A percentile compares a stretch with the other conserved stretches of the same genome.
These are phyloP conservation scores for Stachybotrys echinatus DNA, from an alignment of 2,329 filamentous ascomycete genomes.

Conservation along the genomic window DNA sequence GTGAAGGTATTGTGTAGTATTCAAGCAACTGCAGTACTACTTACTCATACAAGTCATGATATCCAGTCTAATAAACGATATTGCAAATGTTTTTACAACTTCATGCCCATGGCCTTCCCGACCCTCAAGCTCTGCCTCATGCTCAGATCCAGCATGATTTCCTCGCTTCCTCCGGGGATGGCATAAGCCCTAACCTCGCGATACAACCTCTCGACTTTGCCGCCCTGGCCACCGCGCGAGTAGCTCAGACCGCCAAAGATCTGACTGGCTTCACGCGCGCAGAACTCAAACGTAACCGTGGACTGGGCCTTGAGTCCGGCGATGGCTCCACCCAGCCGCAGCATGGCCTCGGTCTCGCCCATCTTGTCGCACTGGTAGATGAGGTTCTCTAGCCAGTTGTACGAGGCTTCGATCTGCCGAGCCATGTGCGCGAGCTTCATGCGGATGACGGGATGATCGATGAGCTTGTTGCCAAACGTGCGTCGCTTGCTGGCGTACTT, in stretches of 20 bases:
- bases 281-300: conserved; percentile 95
- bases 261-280: conserved; percentile 90
- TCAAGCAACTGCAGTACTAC: too few species aligned
- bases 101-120: conserved; percentile 90
- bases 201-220: conserved; percentile 91
- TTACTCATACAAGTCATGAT: conserved; percentile 1
- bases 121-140: conserved; percentile 88
- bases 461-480: conserved; percentile 94
- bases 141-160: conserved; percentile 97
- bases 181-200: conserved; percentile 94
- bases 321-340: conserved; percentile 91
- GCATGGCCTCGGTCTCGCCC: conserved; percentile 92
- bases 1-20: too few species aligned
- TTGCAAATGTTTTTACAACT: conserved; percentile 56
- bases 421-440: conserved; percentile 98
- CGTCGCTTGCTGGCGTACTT: conserved; percentile 97
- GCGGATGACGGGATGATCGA: conserved; percentile 94
- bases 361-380: conserved; percentile 92
- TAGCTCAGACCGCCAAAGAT: conserved; percentile 96
- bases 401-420: conserved; percentile 93
- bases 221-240: conserved; percentile 88
- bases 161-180: conserved; percentile 90
- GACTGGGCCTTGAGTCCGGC: conserved; percentile 90
- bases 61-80: neutral
- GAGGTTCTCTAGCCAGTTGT: conserved; percentile 93